These are phyloP conservation scores for Syzygium oleosum DNA, from an alignment of 345 rosid genomes.

Conservation along the genomic window DNA sequence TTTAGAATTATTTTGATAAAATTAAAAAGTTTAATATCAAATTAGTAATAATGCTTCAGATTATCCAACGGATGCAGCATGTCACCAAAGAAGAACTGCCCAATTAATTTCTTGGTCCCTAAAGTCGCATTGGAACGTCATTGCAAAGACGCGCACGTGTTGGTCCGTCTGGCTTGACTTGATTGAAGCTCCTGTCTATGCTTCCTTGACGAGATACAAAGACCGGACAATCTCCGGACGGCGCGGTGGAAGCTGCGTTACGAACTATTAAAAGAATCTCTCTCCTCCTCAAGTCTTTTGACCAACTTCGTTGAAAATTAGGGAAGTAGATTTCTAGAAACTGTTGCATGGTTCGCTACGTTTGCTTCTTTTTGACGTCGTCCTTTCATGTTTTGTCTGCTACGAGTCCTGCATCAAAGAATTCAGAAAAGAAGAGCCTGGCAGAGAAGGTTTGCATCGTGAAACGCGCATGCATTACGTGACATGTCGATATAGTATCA, in stretches of 20 bases:
- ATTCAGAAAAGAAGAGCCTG: neutral
- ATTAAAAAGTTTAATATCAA: accelerated
- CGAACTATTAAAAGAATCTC: slow-evolving; percentile 12
- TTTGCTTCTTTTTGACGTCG: neutral
- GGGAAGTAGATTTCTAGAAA: neutral
- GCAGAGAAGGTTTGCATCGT: neutral
- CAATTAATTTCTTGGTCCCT: neutral
- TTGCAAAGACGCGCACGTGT: neutral
- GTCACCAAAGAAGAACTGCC: neutral
- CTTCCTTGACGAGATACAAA: neutral
- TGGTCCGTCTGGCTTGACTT: neutral
- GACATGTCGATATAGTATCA: neutral
- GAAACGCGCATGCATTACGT: neutral
- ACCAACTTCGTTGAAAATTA: neutral
- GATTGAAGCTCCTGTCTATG: neutral
- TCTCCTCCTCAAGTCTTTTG: neutral
- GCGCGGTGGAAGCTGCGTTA: slow-evolving; percentile 43
- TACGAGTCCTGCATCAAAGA: neutral
- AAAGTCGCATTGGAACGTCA: neutral
- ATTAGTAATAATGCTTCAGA: neutral
- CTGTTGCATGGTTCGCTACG: neutral
- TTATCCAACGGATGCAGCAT: neutral
- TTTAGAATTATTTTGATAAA: accelerated
- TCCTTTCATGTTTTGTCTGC: neutral
- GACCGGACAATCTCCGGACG: slow-evolving; percentile 46